Evolutionary conservation across 2,329 filamentous ascomycete genomes (phyloP), one percentile per base, ranked within the genome.

Genomic region (Simplicillium aogashimaense): DNA sequence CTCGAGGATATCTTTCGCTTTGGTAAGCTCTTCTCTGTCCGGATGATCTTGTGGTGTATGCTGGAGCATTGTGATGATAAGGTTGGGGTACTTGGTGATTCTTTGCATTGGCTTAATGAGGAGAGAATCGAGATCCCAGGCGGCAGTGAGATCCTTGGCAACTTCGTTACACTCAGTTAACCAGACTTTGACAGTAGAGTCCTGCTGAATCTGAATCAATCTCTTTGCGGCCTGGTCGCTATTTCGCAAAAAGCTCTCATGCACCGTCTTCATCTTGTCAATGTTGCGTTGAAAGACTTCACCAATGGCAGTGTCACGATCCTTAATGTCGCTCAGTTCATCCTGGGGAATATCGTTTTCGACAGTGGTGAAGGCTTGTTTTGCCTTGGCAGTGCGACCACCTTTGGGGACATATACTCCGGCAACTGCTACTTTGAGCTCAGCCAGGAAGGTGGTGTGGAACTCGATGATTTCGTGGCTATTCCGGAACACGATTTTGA

Each of bases 61-160:
- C 46, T 88, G 80, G 17, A 94, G 69, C 10, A 98, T 69, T 42
- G 88, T 81, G 29, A 80, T 78, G 35, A 98, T 76, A 32, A 98
- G 69, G 35, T 95, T 80, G 3, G 88, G 88, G 55, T 97, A 98
- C 54, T 95, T 95, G 29, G 90, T 81, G 46, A 97, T 82, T 36
- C 92, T 79, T 62, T 98, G 92, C 59, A 94, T 89, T 2, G 92
- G 92, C 61, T 98, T 98, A 55, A 98, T 90, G 15, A 98, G 74
- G n/a, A 98, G 70, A 1, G 92, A 94, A 59, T 95, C 89, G 45
- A 98, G 63, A 59, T 94, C 86, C 92, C 92, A 98, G 1, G 92
- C 90, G 18, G 81, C 79, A 0, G 92, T 98, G 47, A 98, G 73
- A 56, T 95, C 92, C 50, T 87, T 85, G 11, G 90, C 89, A 53